A percentile compares a stretch with the other conserved stretches of the same genome.
Evolutionary conservation across 192 early-diverging fungal species (phyloP).

Genomic region (Dissophora globulifera): DNA sequence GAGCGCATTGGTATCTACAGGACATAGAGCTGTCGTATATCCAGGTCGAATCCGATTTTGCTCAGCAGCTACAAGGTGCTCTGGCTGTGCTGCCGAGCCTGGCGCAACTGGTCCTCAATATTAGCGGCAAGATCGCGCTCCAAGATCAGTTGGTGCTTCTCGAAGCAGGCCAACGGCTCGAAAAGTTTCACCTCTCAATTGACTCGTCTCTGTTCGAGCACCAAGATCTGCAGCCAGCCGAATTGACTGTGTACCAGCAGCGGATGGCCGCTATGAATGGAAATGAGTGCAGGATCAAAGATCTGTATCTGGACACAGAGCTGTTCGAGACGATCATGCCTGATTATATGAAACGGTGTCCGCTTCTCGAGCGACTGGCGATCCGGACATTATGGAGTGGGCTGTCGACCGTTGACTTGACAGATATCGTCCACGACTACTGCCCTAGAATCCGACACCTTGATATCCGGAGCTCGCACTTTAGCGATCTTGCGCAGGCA

Average conservation of each 20-base stretch:
- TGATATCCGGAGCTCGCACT: not conserved
- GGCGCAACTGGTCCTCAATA: not conserved
- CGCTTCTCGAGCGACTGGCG: not conserved
- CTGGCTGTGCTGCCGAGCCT: not conserved
- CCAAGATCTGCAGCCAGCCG: not conserved
- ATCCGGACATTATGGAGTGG: not conserved
- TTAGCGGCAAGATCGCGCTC: not conserved
- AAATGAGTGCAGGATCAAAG: constrained; percentile 5
- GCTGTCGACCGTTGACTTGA: not conserved
- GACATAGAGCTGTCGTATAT: constrained; percentile 2
- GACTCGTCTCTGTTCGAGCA: not conserved
- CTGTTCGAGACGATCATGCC: not conserved
- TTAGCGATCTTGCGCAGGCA: not conserved
- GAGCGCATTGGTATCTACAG: not conserved
- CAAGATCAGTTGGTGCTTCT: not conserved
- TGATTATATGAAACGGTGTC: not conserved
- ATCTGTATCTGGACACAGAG: constrained; percentile 6
- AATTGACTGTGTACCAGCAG: not conserved
- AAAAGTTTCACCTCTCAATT: constrained; percentile 5
- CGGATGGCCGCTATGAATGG: not conserved
- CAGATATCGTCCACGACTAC: not conserved
- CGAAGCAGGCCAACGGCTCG: not conserved
- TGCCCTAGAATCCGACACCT: constrained; percentile 1
- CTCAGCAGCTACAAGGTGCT: not conserved
- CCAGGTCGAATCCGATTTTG: not conserved